Base-by-base conservation (phyloP, 1,139 yeast species). In the Hemisphaericaspora xylofermentans region DNA sequence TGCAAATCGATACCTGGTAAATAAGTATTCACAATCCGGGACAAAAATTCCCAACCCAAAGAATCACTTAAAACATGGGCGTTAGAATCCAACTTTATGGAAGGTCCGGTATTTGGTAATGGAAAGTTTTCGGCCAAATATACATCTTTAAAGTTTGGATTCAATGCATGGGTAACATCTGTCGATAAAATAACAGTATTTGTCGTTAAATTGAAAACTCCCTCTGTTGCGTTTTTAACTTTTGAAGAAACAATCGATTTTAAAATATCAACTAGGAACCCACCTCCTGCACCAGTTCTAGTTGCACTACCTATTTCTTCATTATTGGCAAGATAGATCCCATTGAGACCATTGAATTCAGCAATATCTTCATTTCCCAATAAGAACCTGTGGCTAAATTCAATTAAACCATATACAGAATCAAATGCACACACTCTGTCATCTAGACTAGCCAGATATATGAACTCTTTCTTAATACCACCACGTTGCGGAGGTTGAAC, bases 11-110 rank as follows among this genome's bases (percentile, higher is more conserved):
- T 85, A 38, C 71, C 83, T 45, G 85, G 80, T 42, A 68, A 56
- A n/a, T 40, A 27, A 1, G 33, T 39, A 36, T 74, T 64, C 4
- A 88, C 89, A 51, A 88, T 64, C 49, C 82, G 81, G 54, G 82
- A 82, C 33, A 81, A 71, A 38, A 88, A 65, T 0, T 88, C 82
- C 35, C 76, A 64, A 10, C 91, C 87, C 26, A 80, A 79, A 3
- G 82, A 72, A 58, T 88, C 95, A 13, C 95, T 86, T 33, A 91
- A 86, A 78, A 87, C 83, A 58, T 84, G 84, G 17, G 82, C 88
- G 56, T 87, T 84, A 26, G 94, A 78, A 61, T 88, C 95, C 51
- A 82, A 67, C 6, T 88, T 76, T 24, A 88, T 60, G 1, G 88
- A 71, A 41, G 87, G 63, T 37, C 96, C 96, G 36, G 74, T 78